phyloP scores from a whole-genome alignment of 495 filamentous ascomycete genomes.

The Penicillium goetzii region DNA sequence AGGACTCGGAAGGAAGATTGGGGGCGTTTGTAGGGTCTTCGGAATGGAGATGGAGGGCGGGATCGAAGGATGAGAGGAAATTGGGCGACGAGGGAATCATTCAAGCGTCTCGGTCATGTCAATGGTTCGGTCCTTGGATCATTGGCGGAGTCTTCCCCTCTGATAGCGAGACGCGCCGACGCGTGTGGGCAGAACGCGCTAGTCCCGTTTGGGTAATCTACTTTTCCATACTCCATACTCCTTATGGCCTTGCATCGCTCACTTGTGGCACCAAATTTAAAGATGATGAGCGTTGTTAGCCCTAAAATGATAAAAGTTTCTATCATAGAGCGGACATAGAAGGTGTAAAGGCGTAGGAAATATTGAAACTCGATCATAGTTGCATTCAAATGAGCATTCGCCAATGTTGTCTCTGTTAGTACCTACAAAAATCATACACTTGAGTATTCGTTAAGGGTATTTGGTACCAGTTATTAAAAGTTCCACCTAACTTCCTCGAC shows the following conservation, averaged over 20 bases:
- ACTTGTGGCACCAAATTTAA: not conserved
- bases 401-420: too few species aligned
- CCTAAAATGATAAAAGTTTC: not conserved
- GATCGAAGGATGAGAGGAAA: conserved; percentile 55
- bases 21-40: conserved; percentile 34
- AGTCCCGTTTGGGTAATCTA: conserved; percentile 32
- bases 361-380: not conserved
- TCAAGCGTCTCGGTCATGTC: conserved; percentile 29
- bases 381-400: too few species aligned
- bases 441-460: too few species aligned
- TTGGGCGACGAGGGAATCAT: conserved; percentile 45
- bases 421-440: too few species aligned
- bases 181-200: conserved; percentile 38
- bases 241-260: not conserved
- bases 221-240: not conserved
- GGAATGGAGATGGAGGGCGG: conserved; percentile 56
- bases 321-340: too few species aligned
- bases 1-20: conserved; percentile 42
- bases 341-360: too few species aligned
- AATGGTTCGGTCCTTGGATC: conserved; percentile 6
- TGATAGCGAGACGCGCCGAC: conserved; percentile 37
- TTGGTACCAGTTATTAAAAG: too few species aligned
- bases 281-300: not conserved
- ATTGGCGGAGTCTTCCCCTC: conserved; percentile 22
- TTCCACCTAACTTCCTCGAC: too few species aligned